A percentile compares a stretch with the other conserved stretches of the same genome.
These are phyloP conservation scores for Phytophthora cactorum DNA, from an alignment of 352 stramenopile genomes.

Conservation along the genomic window DNA sequence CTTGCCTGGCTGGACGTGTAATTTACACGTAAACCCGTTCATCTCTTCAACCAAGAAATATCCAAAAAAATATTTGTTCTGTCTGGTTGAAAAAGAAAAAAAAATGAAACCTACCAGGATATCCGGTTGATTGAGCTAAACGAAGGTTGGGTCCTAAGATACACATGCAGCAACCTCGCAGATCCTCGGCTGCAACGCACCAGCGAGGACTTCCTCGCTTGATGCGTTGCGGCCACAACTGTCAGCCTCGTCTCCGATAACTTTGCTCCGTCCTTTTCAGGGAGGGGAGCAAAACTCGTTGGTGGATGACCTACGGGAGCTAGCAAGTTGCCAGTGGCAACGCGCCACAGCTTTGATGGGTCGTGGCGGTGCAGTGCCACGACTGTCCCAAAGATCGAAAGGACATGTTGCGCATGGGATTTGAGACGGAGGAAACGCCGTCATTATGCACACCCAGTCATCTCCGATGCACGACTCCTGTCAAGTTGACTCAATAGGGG, in stretches of 20 bases:
- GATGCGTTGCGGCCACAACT: neutral
- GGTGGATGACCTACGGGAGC: no score
- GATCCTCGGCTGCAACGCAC: no score
- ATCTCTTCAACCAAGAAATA: no score
- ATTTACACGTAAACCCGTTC: no score
- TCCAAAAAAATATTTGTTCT: no score
- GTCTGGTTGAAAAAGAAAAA: no score
- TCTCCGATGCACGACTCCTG: neutral
- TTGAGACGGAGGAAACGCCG: slow-evolving; percentile 17
- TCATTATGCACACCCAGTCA: slow-evolving; percentile 32
- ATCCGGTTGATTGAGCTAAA: no score
- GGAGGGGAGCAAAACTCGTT: neutral
- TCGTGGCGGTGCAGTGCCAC: slow-evolving; percentile 11
- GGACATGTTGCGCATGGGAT: slow-evolving; percentile 20
- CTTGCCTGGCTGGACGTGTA: no score
- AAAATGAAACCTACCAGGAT: no score
- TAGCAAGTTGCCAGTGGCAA: neutral
- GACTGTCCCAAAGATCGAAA: slow-evolving; percentile 29
- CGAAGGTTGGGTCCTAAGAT: no score
- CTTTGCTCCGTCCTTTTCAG: slow-evolving; percentile 3
- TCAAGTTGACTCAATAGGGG: slow-evolving; percentile 7
- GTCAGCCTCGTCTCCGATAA: neutral
- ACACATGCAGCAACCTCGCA: no score
- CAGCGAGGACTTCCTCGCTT: no score
- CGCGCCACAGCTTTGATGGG: neutral